Percentiles rank a stretch among this genome's conserved stretches.
Conservation (phyloP, 2,329 filamentous ascomycete genomes). For the Nannizziopsis barbatae region DNA sequence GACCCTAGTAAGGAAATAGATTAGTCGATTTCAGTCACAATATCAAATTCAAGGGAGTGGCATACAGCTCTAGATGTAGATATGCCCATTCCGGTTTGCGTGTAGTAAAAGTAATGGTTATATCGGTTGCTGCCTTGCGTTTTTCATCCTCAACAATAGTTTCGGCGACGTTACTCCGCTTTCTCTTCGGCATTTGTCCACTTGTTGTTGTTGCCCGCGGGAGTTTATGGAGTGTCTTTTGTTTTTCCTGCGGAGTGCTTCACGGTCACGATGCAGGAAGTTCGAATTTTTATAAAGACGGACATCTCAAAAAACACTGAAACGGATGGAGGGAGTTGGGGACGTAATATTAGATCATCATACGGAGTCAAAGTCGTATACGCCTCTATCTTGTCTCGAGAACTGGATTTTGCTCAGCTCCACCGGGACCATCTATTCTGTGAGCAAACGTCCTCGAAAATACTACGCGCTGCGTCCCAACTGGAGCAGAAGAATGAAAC, state of each 20-base stretch:
- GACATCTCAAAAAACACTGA: too few species aligned
- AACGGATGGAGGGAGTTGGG: too few species aligned
- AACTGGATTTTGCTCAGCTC: too few species aligned
- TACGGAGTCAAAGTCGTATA: too few species aligned
- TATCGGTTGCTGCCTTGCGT: not conserved
- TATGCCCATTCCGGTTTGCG: slow-evolving; percentile 37
- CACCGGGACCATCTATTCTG: too few species aligned
- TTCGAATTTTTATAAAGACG: too few species aligned
- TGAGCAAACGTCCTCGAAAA: not conserved
- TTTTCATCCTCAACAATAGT: not conserved
- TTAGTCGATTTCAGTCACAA: slow-evolving; percentile 7
- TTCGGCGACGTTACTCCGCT: slow-evolving; percentile 3
- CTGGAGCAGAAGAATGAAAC: slow-evolving; percentile 3
- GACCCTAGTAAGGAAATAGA: slow-evolving; percentile 15
- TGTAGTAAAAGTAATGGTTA: slow-evolving; percentile 25
- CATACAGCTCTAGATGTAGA: slow-evolving; percentile 34
- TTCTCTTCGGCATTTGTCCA: slow-evolving; percentile 5
- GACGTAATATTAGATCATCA: too few species aligned
- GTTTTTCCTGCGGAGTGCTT: too few species aligned
- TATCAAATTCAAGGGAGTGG: not conserved
- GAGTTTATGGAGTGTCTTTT: not conserved
- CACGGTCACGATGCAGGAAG: too few species aligned
- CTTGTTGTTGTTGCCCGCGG: not conserved
- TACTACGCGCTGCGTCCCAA: not conserved
- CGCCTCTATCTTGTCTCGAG: too few species aligned